These are phyloP conservation scores for Candida saitoana DNA, from an alignment of 805 yeast genomes.

Conservation along the genomic window DNA sequence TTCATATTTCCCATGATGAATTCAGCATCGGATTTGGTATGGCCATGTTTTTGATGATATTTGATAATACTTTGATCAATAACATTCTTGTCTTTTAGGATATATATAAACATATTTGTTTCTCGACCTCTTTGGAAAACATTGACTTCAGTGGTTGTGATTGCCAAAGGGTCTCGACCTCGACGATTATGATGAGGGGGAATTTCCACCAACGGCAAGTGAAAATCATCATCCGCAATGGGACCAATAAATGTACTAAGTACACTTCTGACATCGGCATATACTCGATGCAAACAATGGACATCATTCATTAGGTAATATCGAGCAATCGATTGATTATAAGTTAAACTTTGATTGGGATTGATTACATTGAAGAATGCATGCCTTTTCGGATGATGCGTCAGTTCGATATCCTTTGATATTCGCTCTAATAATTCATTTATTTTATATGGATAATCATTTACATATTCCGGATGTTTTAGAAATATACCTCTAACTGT, in stretches of 20 bases:
- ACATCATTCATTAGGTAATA: conserved; percentile 3
- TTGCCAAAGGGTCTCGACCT: conserved; percentile 1
- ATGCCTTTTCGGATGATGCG: not conserved
- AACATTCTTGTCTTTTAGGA: not conserved
- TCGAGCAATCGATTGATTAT: conserved; percentile 3
- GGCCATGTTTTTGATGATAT: not conserved
- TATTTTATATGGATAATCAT: not conserved
- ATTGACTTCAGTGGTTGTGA: not conserved
- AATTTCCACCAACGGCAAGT: not conserved
- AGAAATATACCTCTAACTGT: not conserved
- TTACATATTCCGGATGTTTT: not conserved
- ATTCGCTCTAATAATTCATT: conserved; percentile 1
- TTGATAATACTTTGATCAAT: not conserved
- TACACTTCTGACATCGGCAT: not conserved
- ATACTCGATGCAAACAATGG: conserved; percentile 1
- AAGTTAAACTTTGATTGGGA: not conserved
- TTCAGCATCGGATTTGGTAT: not conserved
- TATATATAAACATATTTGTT: not conserved
- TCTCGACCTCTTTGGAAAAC: not conserved
- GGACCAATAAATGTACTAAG: not conserved
- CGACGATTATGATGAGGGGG: not conserved
- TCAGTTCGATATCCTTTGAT: not conserved
- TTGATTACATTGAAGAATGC: conserved; percentile 1
- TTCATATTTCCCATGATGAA: conserved; percentile 1
- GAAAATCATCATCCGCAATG: not conserved